Conservation (phyloP, 1,139 yeast genomes). For the Yamadazyma songkhlaensis region DNA sequence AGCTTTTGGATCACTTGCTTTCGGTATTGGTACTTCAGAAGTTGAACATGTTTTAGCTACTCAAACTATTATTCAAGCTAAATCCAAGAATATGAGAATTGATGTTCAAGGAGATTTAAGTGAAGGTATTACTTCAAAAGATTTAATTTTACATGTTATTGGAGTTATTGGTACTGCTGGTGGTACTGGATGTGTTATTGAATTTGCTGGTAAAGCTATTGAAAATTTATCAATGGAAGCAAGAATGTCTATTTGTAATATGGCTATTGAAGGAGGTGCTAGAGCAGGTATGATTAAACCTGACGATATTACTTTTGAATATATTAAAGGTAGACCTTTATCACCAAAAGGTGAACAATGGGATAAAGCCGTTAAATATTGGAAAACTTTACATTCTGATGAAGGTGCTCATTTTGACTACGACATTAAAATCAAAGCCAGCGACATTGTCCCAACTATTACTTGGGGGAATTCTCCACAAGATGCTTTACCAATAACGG, state of each 20-base stretch:
- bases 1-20: slow-evolving; percentile 97
- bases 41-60: slow-evolving; percentile 98
- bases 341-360: slow-evolving; percentile 93
- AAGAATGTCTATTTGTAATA: slow-evolving; percentile 99
- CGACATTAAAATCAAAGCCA: slow-evolving; percentile 77
- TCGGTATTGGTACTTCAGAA: slow-evolving; percentile 98
- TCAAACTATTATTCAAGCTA: slow-evolving; percentile 90
- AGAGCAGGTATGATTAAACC: slow-evolving; percentile 99
- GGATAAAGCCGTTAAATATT: slow-evolving; percentile 89
- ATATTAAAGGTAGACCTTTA: slow-evolving; percentile 88
- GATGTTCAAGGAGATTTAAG: slow-evolving; percentile 76
- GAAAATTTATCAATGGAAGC: slow-evolving; percentile 92
- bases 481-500: slow-evolving; percentile 94
- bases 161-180: slow-evolving; percentile 99
- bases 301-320: slow-evolving; percentile 81
- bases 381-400: slow-evolving; percentile 86
- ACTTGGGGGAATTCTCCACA: slow-evolving; percentile 99
- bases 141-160: slow-evolving; percentile 87
- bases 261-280: slow-evolving; percentile 99
- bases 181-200: slow-evolving; percentile 96
- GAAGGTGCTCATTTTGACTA: slow-evolving; percentile 86
- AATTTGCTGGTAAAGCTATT: slow-evolving; percentile 94
- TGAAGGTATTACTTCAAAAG: slow-evolving; percentile 93
- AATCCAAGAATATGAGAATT: slow-evolving; percentile 94
- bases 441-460: slow-evolving; percentile 89